Percentiles rank a stretch among this genome's conserved stretches.
Evolutionary conservation across 2,329 filamentous ascomycete genomes (phyloP).

Genomic region (Helminthosporium solani): DNA sequence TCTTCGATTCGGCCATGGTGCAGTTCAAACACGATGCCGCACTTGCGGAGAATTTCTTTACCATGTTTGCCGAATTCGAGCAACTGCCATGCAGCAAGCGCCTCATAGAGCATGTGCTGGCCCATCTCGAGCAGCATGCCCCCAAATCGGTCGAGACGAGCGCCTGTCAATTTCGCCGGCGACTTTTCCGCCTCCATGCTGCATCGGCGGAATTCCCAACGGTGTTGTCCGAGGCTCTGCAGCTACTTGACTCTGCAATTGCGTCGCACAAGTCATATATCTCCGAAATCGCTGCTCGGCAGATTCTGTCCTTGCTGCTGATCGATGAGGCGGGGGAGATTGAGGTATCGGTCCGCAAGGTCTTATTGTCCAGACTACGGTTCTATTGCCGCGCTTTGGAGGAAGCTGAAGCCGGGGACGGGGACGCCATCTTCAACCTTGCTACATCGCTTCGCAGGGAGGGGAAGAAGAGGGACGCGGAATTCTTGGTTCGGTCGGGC

Average conservation of each 20-base stretch:
- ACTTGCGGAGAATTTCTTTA: constrained; percentile 75
- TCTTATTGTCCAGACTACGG: constrained; percentile 48
- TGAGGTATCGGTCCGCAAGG: constrained; percentile 56
- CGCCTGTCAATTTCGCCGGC: constrained; percentile 70
- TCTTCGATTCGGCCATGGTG: constrained; percentile 83
- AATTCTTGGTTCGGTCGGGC: constrained; percentile 25
- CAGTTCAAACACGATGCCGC: constrained; percentile 68
- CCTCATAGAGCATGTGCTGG: constrained; percentile 73
- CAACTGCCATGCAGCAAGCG: constrained; percentile 63
- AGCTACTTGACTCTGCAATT: constrained; percentile 57
- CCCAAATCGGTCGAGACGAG: constrained; percentile 59
- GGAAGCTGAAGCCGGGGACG: constrained; percentile 15
- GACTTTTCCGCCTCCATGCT: constrained; percentile 65
- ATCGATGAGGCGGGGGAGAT: constrained; percentile 42
- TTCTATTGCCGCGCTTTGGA: constrained; percentile 36
- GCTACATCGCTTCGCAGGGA: constrained; percentile 24
- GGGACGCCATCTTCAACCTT: constrained; percentile 29
- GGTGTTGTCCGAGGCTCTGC: constrained; percentile 66
- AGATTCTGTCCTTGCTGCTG: constrained; percentile 50
- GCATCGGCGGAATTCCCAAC: constrained; percentile 70
- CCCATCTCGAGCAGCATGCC: constrained; percentile 60
- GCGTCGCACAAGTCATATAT: constrained; percentile 39
- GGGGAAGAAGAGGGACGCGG: constrained; percentile 30
- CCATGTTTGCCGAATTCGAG: constrained; percentile 71
- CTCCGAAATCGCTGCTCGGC: constrained; percentile 50